A percentile compares a stretch with the other conserved stretches of the same genome.
Evolutionary conservation across 2,329 filamentous ascomycete genomes (phyloP).

Genomic region (Parasarocladium wereldwijsianum): DNA sequence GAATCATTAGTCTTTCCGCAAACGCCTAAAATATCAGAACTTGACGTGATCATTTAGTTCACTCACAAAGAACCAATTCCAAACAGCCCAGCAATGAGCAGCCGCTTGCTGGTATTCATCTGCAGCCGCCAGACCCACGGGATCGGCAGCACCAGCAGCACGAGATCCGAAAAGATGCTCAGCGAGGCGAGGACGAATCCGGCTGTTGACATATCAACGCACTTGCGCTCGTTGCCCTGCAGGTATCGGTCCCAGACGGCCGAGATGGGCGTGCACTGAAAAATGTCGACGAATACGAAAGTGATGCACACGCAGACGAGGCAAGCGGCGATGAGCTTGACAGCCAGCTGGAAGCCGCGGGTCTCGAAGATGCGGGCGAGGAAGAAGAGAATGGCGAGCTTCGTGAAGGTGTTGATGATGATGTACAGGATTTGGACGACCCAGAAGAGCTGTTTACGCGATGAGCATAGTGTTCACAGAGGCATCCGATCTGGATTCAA

Average conservation of each 20-base stretch:
- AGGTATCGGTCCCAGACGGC: conserved; percentile 8
- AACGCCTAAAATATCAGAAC: not conserved
- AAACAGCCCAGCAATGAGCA: conserved; percentile 7
- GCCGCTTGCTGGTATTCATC: conserved; percentile 5
- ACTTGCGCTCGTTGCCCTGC: conserved; percentile 4
- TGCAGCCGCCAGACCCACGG: conserved; percentile 7
- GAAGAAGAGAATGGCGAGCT: conserved; percentile 12
- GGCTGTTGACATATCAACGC: conserved; percentile 4
- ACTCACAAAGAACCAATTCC: conserved; percentile 8
- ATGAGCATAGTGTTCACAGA: not conserved
- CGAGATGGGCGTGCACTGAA: conserved; percentile 9
- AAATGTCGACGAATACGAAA: conserved; percentile 9
- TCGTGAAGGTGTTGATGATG: conserved; percentile 10
- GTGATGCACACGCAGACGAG: conserved; percentile 8
- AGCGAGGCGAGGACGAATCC: conserved; percentile 7
- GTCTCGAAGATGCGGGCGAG: conserved; percentile 10
- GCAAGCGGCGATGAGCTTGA: conserved; percentile 6
- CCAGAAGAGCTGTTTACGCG: conserved; percentile 7
- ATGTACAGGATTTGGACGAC: conserved; percentile 11
- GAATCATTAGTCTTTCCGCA: not conserved
- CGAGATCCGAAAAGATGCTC: conserved; percentile 8
- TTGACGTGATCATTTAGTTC: not conserved
- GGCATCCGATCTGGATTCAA: not conserved
- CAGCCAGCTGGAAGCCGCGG: conserved; percentile 8
- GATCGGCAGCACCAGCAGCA: conserved; percentile 7